Percentiles rank a stretch among this genome's conserved stretches.
Conservation (phyloP, 1,284 basidiomycete genomes). For the Exsudoporus floridanus region DNA sequence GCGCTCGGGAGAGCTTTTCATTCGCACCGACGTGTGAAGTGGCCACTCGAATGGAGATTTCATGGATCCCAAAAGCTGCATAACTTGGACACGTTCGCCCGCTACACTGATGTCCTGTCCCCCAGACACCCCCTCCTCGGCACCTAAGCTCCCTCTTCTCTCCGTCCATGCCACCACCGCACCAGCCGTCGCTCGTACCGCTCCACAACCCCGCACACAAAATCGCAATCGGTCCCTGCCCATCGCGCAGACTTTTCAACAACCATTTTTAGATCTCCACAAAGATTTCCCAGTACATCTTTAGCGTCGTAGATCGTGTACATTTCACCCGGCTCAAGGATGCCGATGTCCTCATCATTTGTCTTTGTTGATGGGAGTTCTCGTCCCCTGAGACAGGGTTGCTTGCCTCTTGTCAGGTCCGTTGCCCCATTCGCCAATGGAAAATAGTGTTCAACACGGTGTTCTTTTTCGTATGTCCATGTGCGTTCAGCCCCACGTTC, state of each 20-base stretch:
- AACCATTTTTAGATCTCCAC: constrained; percentile 48
- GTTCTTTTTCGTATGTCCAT: constrained; percentile 15
- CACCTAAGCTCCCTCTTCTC: constrained; percentile 10
- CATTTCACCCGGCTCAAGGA: constrained; percentile 49
- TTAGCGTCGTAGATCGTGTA: constrained; percentile 60
- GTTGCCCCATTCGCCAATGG: constrained; percentile 28
- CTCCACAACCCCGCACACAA: constrained; percentile 54
- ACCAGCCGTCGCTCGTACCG: constrained; percentile 58
- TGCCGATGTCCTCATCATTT: constrained; percentile 19
- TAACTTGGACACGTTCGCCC: neutral
- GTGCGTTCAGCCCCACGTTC: constrained; percentile 17
- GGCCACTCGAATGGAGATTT: neutral
- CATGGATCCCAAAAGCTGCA: neutral
- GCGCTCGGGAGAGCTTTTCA: neutral
- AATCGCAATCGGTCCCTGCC: constrained; percentile 51
- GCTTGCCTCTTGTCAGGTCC: neutral
- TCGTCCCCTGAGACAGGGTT: constrained; percentile 1
- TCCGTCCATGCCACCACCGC: constrained; percentile 43
- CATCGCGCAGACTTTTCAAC: constrained; percentile 49
- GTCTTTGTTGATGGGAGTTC: constrained; percentile 33
- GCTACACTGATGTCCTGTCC: constrained; percentile 5
- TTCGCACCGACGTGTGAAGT: constrained; percentile 15
- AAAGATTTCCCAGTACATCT: constrained; percentile 59
- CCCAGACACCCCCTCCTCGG: constrained; percentile 6
- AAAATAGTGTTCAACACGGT: constrained; percentile 44